Percentiles rank a stretch among this genome's conserved stretches.
Conservation (phyloP, 2,329 filamentous ascomycete species). For the Periconia sp. region DNA sequence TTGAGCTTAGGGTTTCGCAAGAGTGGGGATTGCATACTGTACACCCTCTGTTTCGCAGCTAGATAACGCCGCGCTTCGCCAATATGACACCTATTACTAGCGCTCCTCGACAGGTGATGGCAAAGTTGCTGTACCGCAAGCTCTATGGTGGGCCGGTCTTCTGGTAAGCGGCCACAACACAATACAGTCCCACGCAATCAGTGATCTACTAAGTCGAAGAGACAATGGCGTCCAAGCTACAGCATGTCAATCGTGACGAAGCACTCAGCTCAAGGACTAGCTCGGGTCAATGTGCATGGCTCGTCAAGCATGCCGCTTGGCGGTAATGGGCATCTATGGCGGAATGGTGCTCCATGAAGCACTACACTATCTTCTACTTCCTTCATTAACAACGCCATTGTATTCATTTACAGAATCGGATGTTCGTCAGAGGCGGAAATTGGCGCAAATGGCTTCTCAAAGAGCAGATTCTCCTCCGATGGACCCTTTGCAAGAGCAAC, state of each 20-base stretch:
- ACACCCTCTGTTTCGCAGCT: background rate
- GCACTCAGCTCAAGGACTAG: too few species aligned
- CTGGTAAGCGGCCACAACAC: too few species aligned
- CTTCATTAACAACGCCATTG: background rate
- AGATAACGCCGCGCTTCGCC: conserved; percentile 1
- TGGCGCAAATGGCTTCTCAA: background rate
- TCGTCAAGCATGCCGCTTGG: too few species aligned
- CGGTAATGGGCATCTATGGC: too few species aligned
- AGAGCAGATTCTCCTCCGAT: background rate
- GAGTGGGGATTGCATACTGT: conserved; percentile 2
- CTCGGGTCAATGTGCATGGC: too few species aligned
- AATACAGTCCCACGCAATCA: too few species aligned
- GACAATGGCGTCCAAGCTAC: too few species aligned
- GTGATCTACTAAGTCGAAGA: too few species aligned
- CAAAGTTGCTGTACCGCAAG: background rate
- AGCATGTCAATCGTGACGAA: too few species aligned
- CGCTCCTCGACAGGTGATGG: background rate
- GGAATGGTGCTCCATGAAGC: too few species aligned
- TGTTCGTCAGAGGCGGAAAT: too few species aligned
- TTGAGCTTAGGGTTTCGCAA: conserved; percentile 7
- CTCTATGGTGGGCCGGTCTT: background rate
- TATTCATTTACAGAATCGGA: too few species aligned
- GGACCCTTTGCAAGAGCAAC: conserved; percentile 13
- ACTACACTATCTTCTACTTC: background rate
- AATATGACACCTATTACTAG: background rate